Percentiles rank a stretch among this genome's conserved stretches.
phyloP scores from a whole-genome alignment of 257 asterid species.

The Solanum virginianum region DNA sequence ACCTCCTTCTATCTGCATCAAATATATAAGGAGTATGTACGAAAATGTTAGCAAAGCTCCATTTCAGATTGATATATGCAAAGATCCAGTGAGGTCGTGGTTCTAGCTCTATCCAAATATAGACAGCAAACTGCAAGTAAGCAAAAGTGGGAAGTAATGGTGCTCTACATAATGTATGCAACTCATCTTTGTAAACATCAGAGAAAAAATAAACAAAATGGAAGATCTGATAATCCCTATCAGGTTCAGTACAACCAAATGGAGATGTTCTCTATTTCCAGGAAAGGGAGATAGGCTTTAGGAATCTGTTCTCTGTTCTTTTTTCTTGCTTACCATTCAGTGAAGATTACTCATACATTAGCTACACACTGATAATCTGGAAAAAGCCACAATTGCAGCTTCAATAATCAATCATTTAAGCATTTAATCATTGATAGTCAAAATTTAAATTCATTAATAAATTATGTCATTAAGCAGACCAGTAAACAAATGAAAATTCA shows the following conservation, averaged over 20 bases:
- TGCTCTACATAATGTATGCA: neutral
- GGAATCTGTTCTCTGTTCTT: neutral
- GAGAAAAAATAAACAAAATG: neutral
- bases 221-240: neutral
- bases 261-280: neutral
- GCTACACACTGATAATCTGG: neutral
- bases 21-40: neutral
- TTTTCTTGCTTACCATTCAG: neutral
- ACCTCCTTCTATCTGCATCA: constrained; percentile 80
- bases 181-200: neutral
- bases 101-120: neutral
- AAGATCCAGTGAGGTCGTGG: neutral
- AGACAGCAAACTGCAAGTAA: neutral
- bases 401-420: neutral
- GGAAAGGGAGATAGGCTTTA: neutral
- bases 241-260: neutral
- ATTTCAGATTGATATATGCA: neutral
- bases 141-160: neutral
- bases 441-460: neutral
- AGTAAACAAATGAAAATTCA: neutral
- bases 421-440: neutral
- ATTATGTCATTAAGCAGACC: neutral
- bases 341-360: neutral
- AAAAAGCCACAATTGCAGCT: neutral
- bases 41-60: neutral